Percentiles rank a stretch among this genome's conserved stretches.
Conservation (phyloP, 768 basidiomycete genomes). For the Boletus vermiculosoides region DNA sequence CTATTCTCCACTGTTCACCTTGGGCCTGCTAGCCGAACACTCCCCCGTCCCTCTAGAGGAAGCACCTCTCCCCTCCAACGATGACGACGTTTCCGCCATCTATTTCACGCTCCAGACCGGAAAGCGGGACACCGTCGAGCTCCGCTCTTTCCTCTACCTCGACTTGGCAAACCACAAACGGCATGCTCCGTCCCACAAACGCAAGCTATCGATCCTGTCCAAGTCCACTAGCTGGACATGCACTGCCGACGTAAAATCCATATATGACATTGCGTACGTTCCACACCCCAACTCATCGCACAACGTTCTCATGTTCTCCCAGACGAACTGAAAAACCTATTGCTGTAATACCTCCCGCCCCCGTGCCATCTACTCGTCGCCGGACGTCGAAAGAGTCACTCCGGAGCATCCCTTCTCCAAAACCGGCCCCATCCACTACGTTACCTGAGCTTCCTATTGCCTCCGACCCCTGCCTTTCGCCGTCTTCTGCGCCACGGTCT, state of each 20-base stretch:
- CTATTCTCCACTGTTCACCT: constrained; percentile 67
- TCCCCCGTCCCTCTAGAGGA: not conserved
- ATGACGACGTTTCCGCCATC: constrained; percentile 39
- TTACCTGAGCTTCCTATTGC: constrained; percentile 45
- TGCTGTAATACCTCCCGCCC: constrained; percentile 14
- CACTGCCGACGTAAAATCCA: constrained; percentile 10
- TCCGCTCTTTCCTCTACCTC: constrained; percentile 65
- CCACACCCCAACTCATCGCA: not conserved
- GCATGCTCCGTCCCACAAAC: constrained; percentile 38
- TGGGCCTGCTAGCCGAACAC: constrained; percentile 48
- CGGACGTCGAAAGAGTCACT: constrained; percentile 42
- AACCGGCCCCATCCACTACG: constrained; percentile 54
- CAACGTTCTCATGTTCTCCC: not conserved
- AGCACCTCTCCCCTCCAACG: not conserved
- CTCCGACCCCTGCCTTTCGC: not conserved
- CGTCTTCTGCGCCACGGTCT: not conserved
- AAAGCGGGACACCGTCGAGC: constrained; percentile 39
- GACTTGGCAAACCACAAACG: constrained; percentile 58
- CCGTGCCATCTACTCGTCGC: constrained; percentile 17
- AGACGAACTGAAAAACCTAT: constrained; percentile 30
- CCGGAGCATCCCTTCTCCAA: constrained; percentile 55
- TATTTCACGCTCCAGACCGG: constrained; percentile 47
- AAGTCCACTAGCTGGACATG: constrained; percentile 34
- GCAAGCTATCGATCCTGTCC: constrained; percentile 33
- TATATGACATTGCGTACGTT: constrained; percentile 15